Evolutionary conservation across 2,329 filamentous ascomycete species (phyloP).

Genomic region (Talaromyces rugulosus): DNA sequence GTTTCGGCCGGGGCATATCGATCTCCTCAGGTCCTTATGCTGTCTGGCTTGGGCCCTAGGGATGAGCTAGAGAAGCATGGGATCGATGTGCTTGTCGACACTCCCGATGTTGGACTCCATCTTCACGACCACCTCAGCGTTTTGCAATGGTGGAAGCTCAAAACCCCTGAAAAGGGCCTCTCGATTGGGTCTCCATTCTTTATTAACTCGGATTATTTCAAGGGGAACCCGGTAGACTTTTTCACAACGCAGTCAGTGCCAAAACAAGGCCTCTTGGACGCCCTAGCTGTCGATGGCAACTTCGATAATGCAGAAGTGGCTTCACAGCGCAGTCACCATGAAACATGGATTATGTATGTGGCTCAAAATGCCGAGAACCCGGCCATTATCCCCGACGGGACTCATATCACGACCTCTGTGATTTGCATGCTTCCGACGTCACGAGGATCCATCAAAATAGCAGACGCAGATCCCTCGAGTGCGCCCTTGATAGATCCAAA

Average conservation of each 20-base stretch:
- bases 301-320: not conserved
- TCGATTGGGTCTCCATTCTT: conserved; percentile 13
- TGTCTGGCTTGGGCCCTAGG: conserved; percentile 26
- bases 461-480: not conserved
- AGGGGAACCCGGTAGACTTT: conserved; percentile 17
- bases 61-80: conserved; percentile 20
- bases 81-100: conserved; percentile 21
- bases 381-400: conserved; percentile 6
- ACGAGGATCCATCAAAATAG: conserved; percentile 8
- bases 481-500: conserved; percentile 1
- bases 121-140: conserved; percentile 11
- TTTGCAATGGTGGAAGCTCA: conserved; percentile 16
- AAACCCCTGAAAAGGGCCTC: conserved; percentile 15
- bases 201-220: conserved; percentile 12
- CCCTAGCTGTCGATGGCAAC: not conserved
- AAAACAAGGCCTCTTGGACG: conserved; percentile 5
- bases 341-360: conserved; percentile 7
- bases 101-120: conserved; percentile 9
- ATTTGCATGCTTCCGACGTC: conserved; percentile 11
- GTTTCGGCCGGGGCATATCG: conserved; percentile 39
- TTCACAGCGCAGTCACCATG: conserved; percentile 2
- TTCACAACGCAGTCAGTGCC: conserved; percentile 9
- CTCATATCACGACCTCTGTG: conserved; percentile 11
- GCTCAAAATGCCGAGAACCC: not conserved
- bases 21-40: conserved; percentile 36